Base-by-base conservation (phyloP, 2,329 filamentous ascomycete genomes). In the Colletotrichum destructivum region DNA sequence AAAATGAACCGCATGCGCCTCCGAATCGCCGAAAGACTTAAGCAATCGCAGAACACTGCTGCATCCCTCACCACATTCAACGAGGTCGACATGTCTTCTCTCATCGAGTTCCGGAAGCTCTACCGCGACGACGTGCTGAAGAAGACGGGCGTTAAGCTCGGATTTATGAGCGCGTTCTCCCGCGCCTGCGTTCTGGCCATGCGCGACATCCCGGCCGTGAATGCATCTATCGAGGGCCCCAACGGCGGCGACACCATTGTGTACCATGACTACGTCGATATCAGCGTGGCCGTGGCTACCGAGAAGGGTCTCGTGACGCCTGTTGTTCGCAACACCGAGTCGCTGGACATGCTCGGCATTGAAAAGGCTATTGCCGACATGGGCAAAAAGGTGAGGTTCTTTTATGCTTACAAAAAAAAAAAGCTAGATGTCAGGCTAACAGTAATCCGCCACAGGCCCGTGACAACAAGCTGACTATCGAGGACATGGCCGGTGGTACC, bases 1-100 rank as follows among this genome's bases (percentile, higher is more conserved):
- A 99, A 99, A 89, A 99, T 99, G 96, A 98, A 98, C 88, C 94
- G 96, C 75, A 99, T 99, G 96, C 95, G 96, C 75, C 90, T 98
- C 73, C 92, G 96, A 74, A 99, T 98, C 77, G 94, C 96, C 62
- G 96, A 99, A 87, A 95, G 96, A 77, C 90, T 99, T 75, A 99
- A 99, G 90, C 96, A 99, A 83, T 98, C 96, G 23, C 96, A 99
- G 82, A 99, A 99, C 86, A 98, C 96, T 2, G 96, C 96, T 62
- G 96, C 96, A 55, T 98, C 96, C 4, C 88, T 99, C 64, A 98
- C 96, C 59, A 99, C 96, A 35, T 99, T 99, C 89, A 98, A 99
- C 83, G 96, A 98, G 84, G 96, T 99, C 73, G 96, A 99, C 83
- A 99, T 99, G 96, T 97, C 96, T 42, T 94, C 93, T 26, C 88